A percentile compares a stretch with the other conserved stretches of the same genome.
These are phyloP conservation scores for Teratosphaeria destructans DNA, from an alignment of 2,329 filamentous ascomycete genomes.

Conservation along the genomic window DNA sequence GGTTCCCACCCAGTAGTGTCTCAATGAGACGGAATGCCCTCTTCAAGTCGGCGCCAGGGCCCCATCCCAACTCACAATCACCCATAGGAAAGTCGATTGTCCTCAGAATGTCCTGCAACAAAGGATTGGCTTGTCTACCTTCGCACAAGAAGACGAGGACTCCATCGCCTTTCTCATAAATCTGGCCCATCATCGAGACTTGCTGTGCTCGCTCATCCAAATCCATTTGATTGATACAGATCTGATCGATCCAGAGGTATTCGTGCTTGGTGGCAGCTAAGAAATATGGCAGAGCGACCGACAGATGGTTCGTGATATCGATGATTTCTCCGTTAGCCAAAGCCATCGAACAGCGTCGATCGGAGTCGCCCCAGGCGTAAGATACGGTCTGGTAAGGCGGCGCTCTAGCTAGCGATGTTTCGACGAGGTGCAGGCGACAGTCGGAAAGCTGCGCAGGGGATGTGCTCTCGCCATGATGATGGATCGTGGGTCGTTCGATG, in stretches of 20 bases:
- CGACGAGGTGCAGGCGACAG: neutral
- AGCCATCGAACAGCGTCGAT: neutral
- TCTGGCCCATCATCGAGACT: conserved; percentile 6
- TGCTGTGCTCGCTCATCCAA: conserved; percentile 3
- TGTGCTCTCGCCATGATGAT: neutral
- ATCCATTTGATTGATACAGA: conserved; percentile 9
- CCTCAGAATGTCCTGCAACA: neutral
- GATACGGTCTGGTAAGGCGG: neutral
- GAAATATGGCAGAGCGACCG: neutral
- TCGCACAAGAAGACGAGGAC: conserved; percentile 7
- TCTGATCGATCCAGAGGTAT: conserved; percentile 6
- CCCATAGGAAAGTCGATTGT: neutral
- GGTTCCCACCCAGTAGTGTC: neutral
- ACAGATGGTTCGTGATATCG: neutral
- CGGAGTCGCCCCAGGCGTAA: neutral
- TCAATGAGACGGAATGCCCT: neutral
- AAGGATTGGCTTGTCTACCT: neutral
- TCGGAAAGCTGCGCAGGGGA: neutral
- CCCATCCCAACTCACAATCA: neutral
- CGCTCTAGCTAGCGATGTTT: neutral
- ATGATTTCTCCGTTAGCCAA: neutral
- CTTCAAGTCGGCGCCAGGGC: neutral
- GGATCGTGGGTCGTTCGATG: neutral
- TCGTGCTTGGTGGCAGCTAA: neutral
- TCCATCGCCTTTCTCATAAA: conserved; percentile 3